Base-by-base conservation (phyloP, 106 monocot species). In the Ottelia alismoides region DNA sequence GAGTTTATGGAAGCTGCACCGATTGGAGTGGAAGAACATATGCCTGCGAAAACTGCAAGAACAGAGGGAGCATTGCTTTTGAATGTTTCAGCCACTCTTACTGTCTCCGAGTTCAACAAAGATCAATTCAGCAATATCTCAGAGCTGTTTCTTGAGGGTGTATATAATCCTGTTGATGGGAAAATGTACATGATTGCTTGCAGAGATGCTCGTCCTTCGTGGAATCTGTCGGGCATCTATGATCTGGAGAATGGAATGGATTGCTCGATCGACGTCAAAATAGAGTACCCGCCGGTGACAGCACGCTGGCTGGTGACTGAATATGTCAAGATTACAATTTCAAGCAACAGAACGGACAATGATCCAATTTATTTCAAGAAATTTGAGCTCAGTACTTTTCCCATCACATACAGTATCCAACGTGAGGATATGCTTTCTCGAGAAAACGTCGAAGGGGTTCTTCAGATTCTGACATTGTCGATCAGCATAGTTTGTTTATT, bases 281-380 rank as follows among this genome's bases (percentile, higher is more conserved):
- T 81, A 18, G 80, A 77, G 31, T 86, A 86, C 24, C 85, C 85
- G 19, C 80, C 85, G 1, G 74, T 70, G n/a, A 86, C 73, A 18
- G 61, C 72, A 30, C 56, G 80, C 43, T 80, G 85, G 85, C 67
- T 81, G 5, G 62, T 76, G 47, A 76, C 66, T 56, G 79, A 74
- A 22, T 65, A 70, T 18, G 76, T 65, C 47, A 76, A 73, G 56
- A 43, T 85, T 14, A 70, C 66, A 45, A 73, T 85, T 47, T 30
- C 57, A 2, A 85, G 85, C 25, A 53, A 55, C 49, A 79, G 85
- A 30, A 79, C 56, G 27, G 63, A 59, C 19, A 73, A 73, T 60
- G 79, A 85, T 27, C 76, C 69, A 30, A 69, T 85, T 7, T 56
- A 73, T 64, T 85, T 85, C 35, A 73, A 51, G 60, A 44, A 52